Percentiles rank a stretch among this genome's conserved stretches.
Conservation (phyloP, 495 filamentous ascomycete genomes). For the Aspergillus nanangensis region DNA sequence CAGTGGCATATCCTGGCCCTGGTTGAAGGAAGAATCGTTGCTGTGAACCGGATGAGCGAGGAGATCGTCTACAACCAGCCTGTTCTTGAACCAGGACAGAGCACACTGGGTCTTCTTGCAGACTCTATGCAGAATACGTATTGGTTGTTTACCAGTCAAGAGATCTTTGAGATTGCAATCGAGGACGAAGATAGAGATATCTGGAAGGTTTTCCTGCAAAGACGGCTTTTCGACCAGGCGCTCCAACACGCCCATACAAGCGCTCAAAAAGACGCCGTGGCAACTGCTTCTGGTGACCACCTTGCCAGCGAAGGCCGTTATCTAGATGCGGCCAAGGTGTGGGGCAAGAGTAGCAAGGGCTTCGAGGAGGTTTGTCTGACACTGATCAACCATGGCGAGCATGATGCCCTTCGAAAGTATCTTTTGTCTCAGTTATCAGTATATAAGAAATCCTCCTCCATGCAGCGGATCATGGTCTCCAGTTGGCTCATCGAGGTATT, state of each 20-base stretch:
- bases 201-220: constrained; percentile 84
- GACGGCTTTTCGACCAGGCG: constrained; percentile 82
- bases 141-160: constrained; percentile 86
- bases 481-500: constrained; percentile 94
- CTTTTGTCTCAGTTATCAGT: constrained; percentile 76
- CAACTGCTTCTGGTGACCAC: constrained; percentile 85
- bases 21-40: constrained; percentile 74
- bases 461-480: constrained; percentile 94
- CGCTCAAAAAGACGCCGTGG: constrained; percentile 80
- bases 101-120: constrained; percentile 71
- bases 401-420: constrained; percentile 89
- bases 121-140: constrained; percentile 92
- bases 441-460: constrained; percentile 76
- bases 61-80: constrained; percentile 79
- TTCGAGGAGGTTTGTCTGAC: constrained; percentile 93
- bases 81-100: constrained; percentile 77
- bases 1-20: constrained; percentile 92
- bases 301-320: constrained; percentile 74
- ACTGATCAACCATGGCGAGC: constrained; percentile 84
- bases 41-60: constrained; percentile 80
- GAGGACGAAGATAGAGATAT: constrained; percentile 88
- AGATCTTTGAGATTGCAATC: constrained; percentile 90
- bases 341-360: constrained; percentile 91
- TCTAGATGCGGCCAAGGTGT: constrained; percentile 80
- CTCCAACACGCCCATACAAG: constrained; percentile 70